phyloP scores from a whole-genome alignment of 805 yeast species.

The Tetrapisispora nanseiensis region DNA sequence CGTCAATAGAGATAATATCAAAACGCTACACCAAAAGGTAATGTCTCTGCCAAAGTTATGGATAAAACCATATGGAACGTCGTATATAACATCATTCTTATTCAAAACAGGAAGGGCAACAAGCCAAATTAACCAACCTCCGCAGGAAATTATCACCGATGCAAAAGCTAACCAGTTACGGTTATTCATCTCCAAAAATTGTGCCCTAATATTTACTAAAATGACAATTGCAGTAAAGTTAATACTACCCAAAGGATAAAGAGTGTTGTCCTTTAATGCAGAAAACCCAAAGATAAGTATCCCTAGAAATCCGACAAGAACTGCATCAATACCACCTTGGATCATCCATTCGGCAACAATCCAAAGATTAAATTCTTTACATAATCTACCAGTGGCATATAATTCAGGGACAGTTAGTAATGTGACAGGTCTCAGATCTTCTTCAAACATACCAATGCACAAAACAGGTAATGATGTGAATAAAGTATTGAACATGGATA shows the following conservation, averaged over 20 bases:
- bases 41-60: conserved; percentile 67
- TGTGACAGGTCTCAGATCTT: conserved; percentile 81
- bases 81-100: conserved; percentile 45
- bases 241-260: conserved; percentile 75
- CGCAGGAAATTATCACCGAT: conserved; percentile 58
- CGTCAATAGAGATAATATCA: conserved; percentile 49
- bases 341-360: conserved; percentile 72
- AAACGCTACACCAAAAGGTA: conserved; percentile 78
- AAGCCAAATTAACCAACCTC: conserved; percentile 85
- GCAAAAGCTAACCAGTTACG: conserved; percentile 59
- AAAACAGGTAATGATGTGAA: conserved; percentile 89
- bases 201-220: conserved; percentile 68
- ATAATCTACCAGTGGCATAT: conserved; percentile 65
- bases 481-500: conserved; percentile 92
- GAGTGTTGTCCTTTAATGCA: conserved; percentile 60
- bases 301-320: conserved; percentile 57
- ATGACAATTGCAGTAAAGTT: conserved; percentile 63
- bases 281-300: conserved; percentile 62
- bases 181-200: conserved; percentile 70
- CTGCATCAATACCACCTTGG: conserved; percentile 63
- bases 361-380: conserved; percentile 60
- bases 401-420: conserved; percentile 86
- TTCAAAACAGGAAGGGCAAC: conserved; percentile 65
- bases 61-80: conserved; percentile 58
- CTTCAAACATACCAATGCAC: conserved; percentile 91